Base-by-base conservation (phyloP, 441 rosid species). In the Erysimum pusillum region DNA sequence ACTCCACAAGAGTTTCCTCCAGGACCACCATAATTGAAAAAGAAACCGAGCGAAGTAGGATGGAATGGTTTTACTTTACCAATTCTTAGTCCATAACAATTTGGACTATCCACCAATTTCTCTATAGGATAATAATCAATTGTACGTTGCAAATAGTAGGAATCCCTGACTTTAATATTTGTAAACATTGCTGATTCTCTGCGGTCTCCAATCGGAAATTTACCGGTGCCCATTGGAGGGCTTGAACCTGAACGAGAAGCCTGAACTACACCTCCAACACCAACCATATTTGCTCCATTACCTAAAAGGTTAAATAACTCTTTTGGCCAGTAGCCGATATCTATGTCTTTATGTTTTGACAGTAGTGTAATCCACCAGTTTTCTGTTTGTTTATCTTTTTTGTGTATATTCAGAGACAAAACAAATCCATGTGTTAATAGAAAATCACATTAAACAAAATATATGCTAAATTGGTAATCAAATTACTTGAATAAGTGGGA, bases 221-320 rank as follows among this genome's bases (percentile, higher is more conserved):
- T 32, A 57, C 63, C 42, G 34, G 1, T 57, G 15, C 41, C 41
- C 41, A 57, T 34, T 4, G 63, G 63, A 34, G 63, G 63, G 2
- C 41, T 57, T 57, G 12, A 4, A 32, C 41, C 41, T n/a, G 39
- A 57, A 14, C 20, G 41, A 32, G 62, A 32, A 57, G 62, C 62
- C 4, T 57, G 22, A 34, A 57, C 63, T 6, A 9, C 41, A 57
- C 63, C 63, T n/a, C 63, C 63, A 34, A 15, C 63, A 15, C 41
- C 63, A 57, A 28, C 13, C 0, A 34, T 34, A 15, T 4, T 34
- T 9, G 42, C 63, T n/a, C 63, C 41, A 57, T 57, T 4, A 4
- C 4, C 17, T 4, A 57, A 9, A 57, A 57, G 41, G 4, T 34
- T 57, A 32, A 57, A 57, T 34, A 57, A 15, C 6, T 57, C 63